These are phyloP conservation scores for Pseudozyma thailandica DNA, from an alignment of 1,284 basidiomycete species.

Conservation along the genomic window DNA sequence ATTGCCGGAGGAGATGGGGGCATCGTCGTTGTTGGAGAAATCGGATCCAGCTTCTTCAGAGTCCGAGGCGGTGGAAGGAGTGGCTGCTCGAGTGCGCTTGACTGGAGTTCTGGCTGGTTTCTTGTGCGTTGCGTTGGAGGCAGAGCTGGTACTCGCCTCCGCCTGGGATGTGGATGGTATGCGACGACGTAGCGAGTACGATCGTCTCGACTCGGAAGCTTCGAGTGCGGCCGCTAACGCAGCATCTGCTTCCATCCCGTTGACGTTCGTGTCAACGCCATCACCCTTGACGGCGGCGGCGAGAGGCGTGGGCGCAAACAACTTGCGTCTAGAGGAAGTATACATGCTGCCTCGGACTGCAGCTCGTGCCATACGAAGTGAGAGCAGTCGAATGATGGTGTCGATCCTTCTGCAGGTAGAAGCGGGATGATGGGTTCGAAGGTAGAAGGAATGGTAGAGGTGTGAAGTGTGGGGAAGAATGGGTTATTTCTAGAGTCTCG, in stretches of 20 bases:
- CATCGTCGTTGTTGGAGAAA: constrained; percentile 11
- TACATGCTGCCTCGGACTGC: constrained; percentile 4
- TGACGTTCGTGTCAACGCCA: neutral
- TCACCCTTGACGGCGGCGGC: neutral
- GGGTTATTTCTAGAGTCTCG: too few relatives aligned
- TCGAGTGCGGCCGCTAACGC: constrained; percentile 25
- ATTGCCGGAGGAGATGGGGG: constrained; percentile 1
- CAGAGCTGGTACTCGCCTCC: neutral
- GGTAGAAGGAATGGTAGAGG: neutral
- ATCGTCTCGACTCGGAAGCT: constrained; percentile 14
- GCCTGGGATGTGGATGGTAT: neutral
- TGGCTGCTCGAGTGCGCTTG: constrained; percentile 9
- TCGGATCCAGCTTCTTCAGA: constrained; percentile 20
- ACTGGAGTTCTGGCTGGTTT: constrained; percentile 4
- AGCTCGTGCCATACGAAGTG: neutral
- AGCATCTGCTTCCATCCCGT: constrained; percentile 7
- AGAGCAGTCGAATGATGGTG: neutral
- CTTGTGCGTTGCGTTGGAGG: constrained; percentile 1
- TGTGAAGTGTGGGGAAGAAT: neutral
- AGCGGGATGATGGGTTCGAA: neutral
- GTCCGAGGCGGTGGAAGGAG: constrained; percentile 8
- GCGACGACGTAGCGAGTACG: constrained; percentile 31
- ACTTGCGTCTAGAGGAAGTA: constrained; percentile 28
- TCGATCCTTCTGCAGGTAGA: neutral
- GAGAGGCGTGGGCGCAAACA: constrained; percentile 41